A percentile compares a stretch with the other conserved stretches of the same genome.
Evolutionary conservation across 1,139 yeast genomes (phyloP).

Genomic region (Yamadazyma buinensis): DNA sequence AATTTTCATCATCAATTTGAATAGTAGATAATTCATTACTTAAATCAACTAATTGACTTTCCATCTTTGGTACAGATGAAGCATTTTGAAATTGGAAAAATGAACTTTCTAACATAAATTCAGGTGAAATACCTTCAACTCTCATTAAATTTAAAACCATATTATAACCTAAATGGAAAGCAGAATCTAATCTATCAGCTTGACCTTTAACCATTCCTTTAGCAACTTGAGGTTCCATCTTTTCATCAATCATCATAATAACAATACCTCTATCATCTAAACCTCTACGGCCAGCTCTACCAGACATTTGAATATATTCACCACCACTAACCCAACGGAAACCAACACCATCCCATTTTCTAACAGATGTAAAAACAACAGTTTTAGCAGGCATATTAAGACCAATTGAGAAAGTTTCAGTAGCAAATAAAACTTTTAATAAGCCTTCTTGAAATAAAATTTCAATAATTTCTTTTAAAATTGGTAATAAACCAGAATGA

Average conservation of each 20-base stretch:
- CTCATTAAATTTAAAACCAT: conserved; percentile 95
- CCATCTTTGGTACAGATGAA: conserved; percentile 81
- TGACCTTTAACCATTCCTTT: conserved; percentile 99
- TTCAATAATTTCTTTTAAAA: conserved; percentile 93
- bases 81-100: conserved; percentile 95
- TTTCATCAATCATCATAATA: conserved; percentile 98
- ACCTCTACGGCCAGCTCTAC: conserved; percentile 99
- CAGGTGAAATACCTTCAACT: conserved; percentile 98
- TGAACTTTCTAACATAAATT: conserved; percentile 91
- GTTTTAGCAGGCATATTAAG: conserved; percentile 98
- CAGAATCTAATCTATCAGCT: conserved; percentile 93
- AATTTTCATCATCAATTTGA: conserved; percentile 67
- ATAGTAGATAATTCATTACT: conserved; percentile 46
- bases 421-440: conserved; percentile 89
- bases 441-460: conserved; percentile 95
- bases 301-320: conserved; percentile 99
- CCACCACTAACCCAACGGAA: conserved; percentile 99
- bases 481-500: conserved; percentile 94
- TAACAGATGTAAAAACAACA: conserved; percentile 93
- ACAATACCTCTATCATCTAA: conserved; percentile 98
- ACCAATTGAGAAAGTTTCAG: conserved; percentile 98
- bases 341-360: conserved; percentile 97
- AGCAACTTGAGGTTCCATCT: conserved; percentile 98
- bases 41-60: conserved; percentile 54
- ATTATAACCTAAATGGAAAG: conserved; percentile 93